Base-by-base conservation (phyloP, 352 stramenopile genomes). In the Globisporangium spiculum region DNA sequence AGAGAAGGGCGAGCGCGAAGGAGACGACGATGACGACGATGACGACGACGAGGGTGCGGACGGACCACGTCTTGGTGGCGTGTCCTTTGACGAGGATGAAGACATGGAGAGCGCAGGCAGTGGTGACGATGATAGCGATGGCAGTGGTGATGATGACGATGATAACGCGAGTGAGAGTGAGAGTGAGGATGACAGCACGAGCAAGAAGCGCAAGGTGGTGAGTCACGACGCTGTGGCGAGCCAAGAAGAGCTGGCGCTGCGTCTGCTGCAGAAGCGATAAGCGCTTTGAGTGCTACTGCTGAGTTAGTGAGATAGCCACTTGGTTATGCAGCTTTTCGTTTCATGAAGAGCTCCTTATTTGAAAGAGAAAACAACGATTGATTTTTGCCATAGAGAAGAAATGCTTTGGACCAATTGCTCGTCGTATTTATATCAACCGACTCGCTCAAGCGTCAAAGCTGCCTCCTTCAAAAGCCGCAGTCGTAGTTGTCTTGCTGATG, bases 231-330 rank as follows among this genome's bases (percentile, higher is more conserved):
- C 75, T 27, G 80, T 92, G 22, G 77, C 74, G 63, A 92, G 72
- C 62, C 86, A 94, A 64, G 88, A 96, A 83, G 88, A 91, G 68
- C 69, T 93, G 61, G 88, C 85, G 44, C 75, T 96, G 69, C 80
- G 80, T 18, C 76, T 96, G 78, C 71, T 96, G 75, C 86, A 94
- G 75, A 78, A 78, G 66, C 70, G 78, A 65, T 87, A 83, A 57
- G 26, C 22, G 24, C 2, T 22, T 54, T 38, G 27, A 10, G 32
- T 38, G 18, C 14, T 59, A 12, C 7, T 52, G 44, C 41, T 50
- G 41, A 22, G 1, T 50, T 50, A 9, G 41, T n/a, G 18, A 16
- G 5, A 16, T 50, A 52, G 7, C 44, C 44, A 52, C 44, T 52
- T 52, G 44, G 44, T 52, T 24, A 52, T 52, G 18, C 18, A 52